Evolutionary conservation across 1,284 basidiomycete genomes (phyloP), one percentile per base, ranked within the genome.

Genomic region (Pseudozyma thailandica): DNA sequence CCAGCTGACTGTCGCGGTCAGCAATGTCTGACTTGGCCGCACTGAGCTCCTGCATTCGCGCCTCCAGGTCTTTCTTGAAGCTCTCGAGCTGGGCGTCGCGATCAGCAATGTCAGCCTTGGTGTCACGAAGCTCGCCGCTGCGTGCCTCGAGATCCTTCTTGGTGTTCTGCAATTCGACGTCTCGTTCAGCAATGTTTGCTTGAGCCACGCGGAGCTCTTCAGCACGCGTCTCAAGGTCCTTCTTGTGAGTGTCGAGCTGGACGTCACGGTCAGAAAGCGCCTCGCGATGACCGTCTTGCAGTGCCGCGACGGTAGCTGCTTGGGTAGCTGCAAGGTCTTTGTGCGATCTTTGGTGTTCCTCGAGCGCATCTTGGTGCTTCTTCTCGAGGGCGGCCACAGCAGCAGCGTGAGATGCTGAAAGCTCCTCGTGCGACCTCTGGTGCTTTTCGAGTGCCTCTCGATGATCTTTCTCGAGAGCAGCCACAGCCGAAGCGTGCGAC

Each of bases 211-310:
- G 21, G 18, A 69, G 65, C 52, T 61, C 54, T 5, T 44, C 42
- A 13, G 27, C 44, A 38, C 43, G 41, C 10, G 47, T 41, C 12
- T 49, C 51, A 25, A 65, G 50, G 20, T 53, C 41, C 26, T 33
- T 30, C 42, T 55, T 39, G 50, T 43, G 28, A 49, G 20, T 27
- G 15, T 59, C 38, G 43, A 60, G n/a, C 38, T 51, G 39, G 25
- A 35, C 54, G 31, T 54, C 54, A 35, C 58, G 58, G 30, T 38
- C 27, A n/a, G 58, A 31, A 16, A 68, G 53, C 12, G 50, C 44
- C 10, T 61, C 53, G 33, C 63, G 56, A 25, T 66, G 71, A 26
- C 55, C 42, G 9, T 52, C 46, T 25, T 50, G 42, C 6, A 70
- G 61, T 2, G 61, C 45, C 18, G 53, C 43, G 18, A 74, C 43